Evolutionary conservation across 148 eudicot species (phyloP), one percentile per base, ranked within the genome.

Genomic region (Rhododendron kiyosumense): DNA sequence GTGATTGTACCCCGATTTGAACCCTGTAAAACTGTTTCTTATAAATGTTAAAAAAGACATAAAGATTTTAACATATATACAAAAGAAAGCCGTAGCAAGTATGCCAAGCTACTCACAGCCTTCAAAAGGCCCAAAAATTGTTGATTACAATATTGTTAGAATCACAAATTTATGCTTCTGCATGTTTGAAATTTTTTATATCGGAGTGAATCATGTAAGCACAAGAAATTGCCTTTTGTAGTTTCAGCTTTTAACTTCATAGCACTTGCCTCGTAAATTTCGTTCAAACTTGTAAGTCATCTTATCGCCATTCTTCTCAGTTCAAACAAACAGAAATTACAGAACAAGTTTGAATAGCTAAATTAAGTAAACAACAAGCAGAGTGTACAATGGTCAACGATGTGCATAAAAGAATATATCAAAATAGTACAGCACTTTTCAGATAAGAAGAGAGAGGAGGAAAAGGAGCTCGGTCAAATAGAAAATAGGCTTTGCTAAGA

Each of bases 1-100:
- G 99, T 85, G 99, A 93, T 88, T 95, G 99, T 88, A 97, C 57
- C 84, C 95, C 99, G 88, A 97, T 91, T 89, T 93, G 95, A 87
- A 94, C 95, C 93, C 99, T 95, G 96, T 93, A 97, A 89, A 90
- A 97, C 99, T 95, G 98, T 84, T 83, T 30, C 85, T 57, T 74
- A 82, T 79, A 85, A 88, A 86, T 80, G 93, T 94, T 83, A 96
- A 90, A 77, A 83, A 2, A 65, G 75, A 61, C 83, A 46, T 32
- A 63, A 26, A 36, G 75, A 78, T 54, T 28, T 71, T 0, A 59
- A 30, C 36, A 18, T 59, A 36, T 48, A 57, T 78, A 36, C 10
- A 30, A 24, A 85, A 84, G 63, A 67, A 11, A 0, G 5, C 15
- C 26, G 74, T 67, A 67, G 15, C 30, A 67, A 26, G 28, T 63